Evolutionary conservation across 352 stramenopile species (phyloP), one percentile per base, ranked within the genome.

Genomic region (Globisporangium megalacanthum): DNA sequence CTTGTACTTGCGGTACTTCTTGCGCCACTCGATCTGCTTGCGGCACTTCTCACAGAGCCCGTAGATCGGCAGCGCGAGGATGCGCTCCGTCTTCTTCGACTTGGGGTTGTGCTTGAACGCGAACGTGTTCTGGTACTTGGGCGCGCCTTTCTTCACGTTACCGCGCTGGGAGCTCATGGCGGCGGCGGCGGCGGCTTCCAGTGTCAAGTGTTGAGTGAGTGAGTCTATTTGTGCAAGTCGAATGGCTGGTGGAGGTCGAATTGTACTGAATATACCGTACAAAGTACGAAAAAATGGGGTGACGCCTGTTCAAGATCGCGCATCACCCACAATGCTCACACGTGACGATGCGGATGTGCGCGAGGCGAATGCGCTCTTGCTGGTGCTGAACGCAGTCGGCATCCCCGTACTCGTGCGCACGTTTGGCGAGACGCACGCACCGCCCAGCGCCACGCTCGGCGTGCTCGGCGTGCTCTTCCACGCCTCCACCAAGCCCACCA

Each of bases 1-100:
- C 64, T 98, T 98, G 80, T 99, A 99, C 72, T 99, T 99, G 70
- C 97, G 87, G 78, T 99, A 99, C 68, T 98, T 97, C 82, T 99
- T 99, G 60, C 94, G 79, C 97, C 97, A 99, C 70, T 99, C 96
- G 64, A 99, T 98, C 75, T 99, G 96, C 50, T 97, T 91, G 58
- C 92, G 76, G 76, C 95, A 99, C 52, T 94, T 83, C 51, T 93
- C 75, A 69, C 95, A 99, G 17, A 98, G 80, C 1, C 96, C 94
- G 31, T 89, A 73, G 71, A 98, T 98, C 4, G 90, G 89, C 56
- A 88, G 79, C 5, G 76, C 75, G 51, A 98, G 64, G 58, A 98
- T 98, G 50, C 89, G 86, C 57, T 95, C 83, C 33, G 95, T 99
- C 78, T 98, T 98, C 77, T 98, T 99, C 29, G 92, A 98, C 75